These are phyloP conservation scores for Auriscalpium orientale DNA, from an alignment of 768 basidiomycete species.

Conservation along the genomic window DNA sequence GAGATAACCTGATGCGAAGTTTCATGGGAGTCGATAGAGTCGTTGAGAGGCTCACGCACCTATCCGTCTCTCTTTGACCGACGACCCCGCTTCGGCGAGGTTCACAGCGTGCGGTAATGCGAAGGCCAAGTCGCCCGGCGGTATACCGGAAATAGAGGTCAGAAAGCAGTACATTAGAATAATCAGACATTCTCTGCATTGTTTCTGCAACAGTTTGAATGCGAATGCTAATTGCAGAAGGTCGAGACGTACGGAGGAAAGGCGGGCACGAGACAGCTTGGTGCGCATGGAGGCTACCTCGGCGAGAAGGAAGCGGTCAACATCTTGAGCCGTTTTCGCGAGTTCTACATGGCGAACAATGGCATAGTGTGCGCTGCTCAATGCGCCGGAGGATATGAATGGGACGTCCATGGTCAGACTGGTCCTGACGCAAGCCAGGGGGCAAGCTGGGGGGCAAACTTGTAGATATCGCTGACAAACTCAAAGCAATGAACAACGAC, in stretches of 20 bases:
- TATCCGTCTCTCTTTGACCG: constrained; percentile 56
- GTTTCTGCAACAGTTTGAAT: constrained; percentile 34
- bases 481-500: too few relatives aligned
- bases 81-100: constrained; percentile 62
- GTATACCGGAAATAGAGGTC: constrained; percentile 35
- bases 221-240: neutral
- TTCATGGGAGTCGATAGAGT: neutral
- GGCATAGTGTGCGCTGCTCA: constrained; percentile 66
- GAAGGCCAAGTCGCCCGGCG: constrained; percentile 48
- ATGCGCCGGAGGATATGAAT: constrained; percentile 71
- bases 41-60: constrained; percentile 31
- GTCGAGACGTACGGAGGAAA: constrained; percentile 45
- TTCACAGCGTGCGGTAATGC: constrained; percentile 72
- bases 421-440: neutral
- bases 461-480: too few relatives aligned
- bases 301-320: constrained; percentile 50
- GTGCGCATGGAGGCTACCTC: constrained; percentile 54
- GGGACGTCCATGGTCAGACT: constrained; percentile 84
- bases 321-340: constrained; percentile 45
- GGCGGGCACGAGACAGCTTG: constrained; percentile 40
- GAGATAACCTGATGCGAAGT: constrained; percentile 50
- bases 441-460: too few relatives aligned
- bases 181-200: constrained; percentile 60
- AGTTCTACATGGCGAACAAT: constrained; percentile 69
- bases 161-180: constrained; percentile 64